Percentiles rank a stretch among this genome's conserved stretches.
Evolutionary conservation across 495 filamentous ascomycete genomes (phyloP).

Genomic region (Penicillium bialowiezense): DNA sequence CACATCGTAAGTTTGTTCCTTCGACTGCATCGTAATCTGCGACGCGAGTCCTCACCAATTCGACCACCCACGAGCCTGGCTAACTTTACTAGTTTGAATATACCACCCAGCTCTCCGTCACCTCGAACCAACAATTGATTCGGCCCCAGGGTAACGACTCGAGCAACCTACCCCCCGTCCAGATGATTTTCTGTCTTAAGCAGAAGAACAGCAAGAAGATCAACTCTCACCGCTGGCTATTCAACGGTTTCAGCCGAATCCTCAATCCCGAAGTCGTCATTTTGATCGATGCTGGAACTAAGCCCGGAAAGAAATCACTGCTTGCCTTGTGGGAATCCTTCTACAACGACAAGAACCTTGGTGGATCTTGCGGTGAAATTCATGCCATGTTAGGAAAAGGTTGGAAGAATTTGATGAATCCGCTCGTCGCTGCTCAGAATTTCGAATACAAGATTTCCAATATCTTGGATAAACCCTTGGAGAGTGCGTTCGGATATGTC

Average conservation of each 20-base stretch:
- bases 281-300: conserved; percentile 93
- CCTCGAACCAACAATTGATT: conserved; percentile 89
- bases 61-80: too few relatives aligned
- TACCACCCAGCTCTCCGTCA: conserved; percentile 97
- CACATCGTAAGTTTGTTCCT: conserved; percentile 62
- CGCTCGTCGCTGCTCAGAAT: conserved; percentile 91
- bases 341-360: conserved; percentile 97
- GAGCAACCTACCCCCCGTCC: conserved; percentile 86
- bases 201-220: conserved; percentile 99
- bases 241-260: conserved; percentile 94
- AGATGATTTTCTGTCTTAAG: conserved; percentile 98
- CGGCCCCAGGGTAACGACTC: conserved; percentile 80
- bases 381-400: conserved; percentile 93
- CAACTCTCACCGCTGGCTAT: conserved; percentile 98
- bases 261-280: conserved; percentile 96
- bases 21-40: too few relatives aligned
- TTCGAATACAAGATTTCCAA: conserved; percentile 99
- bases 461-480: conserved; percentile 96
- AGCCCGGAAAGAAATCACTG: conserved; percentile 87
- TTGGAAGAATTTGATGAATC: conserved; percentile 89
- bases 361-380: conserved; percentile 97
- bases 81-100: conserved; percentile 74
- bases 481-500: conserved; percentile 95
- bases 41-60: too few relatives aligned
- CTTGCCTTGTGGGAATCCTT: conserved; percentile 95